A percentile compares a stretch with the other conserved stretches of the same genome.
Evolutionary conservation across 108 stramenopile species (phyloP).

Genomic region (Cyclotella atomus): DNA sequence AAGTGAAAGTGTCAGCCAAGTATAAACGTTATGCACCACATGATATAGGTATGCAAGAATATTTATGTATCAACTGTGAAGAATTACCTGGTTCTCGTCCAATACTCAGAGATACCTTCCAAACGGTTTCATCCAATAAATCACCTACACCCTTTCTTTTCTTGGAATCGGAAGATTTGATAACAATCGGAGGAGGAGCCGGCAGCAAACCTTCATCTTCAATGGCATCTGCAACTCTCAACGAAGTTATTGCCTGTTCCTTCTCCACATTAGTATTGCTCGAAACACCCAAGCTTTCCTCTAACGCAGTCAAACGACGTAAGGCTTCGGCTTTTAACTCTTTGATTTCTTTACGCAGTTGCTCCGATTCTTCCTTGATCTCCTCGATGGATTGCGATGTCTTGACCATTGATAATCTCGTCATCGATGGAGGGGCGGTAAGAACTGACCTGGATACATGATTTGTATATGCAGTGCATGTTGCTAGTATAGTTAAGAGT

Average conservation of each 20-base stretch:
- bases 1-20: not conserved
- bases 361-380: slow-evolving; percentile 48
- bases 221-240: slow-evolving; percentile 8
- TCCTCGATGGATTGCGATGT: slow-evolving; percentile 29
- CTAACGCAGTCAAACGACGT: slow-evolving; percentile 55
- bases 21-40: not conserved
- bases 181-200: slow-evolving; percentile 23
- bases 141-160: slow-evolving; percentile 19
- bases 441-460: no score
- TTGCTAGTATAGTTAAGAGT: no score
- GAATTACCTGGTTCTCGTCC: slow-evolving; percentile 67
- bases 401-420: no score
- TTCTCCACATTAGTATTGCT: not conserved
- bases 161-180: slow-evolving; percentile 7
- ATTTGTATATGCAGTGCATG: no score
- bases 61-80: no score
- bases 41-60: not conserved
- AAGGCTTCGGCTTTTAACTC: slow-evolving; percentile 67
- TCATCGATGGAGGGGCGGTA: no score
- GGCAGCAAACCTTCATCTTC: slow-evolving; percentile 24
- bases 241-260: not conserved
- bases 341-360: slow-evolving; percentile 64
- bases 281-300: slow-evolving; percentile 37
- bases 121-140: slow-evolving; percentile 60
- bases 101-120: slow-evolving; percentile 70